phyloP scores from a whole-genome alignment of 176 grass and related monocot species.

The Rhipidocladum racemiflorum region DNA sequence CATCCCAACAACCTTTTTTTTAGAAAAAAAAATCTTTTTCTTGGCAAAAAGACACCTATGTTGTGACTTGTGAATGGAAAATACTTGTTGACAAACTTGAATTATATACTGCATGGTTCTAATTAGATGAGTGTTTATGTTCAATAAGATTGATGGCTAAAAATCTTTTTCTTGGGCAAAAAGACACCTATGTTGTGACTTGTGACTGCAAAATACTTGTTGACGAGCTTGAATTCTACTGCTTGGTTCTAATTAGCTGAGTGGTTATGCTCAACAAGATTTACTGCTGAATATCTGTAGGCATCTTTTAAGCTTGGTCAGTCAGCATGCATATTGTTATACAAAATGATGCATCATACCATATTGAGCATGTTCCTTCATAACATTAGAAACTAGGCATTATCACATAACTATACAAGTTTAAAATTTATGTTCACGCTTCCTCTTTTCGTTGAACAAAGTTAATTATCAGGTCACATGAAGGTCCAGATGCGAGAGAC shows the following conservation, averaged over 20 bases:
- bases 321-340: background rate
- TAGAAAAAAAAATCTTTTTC: background rate
- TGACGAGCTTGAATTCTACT: background rate
- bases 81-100: background rate
- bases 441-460: conserved; percentile 59
- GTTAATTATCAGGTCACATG: conserved; percentile 99
- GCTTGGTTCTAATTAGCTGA: conserved; percentile 4
- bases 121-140: background rate
- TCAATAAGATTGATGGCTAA: background rate
- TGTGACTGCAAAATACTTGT: background rate
- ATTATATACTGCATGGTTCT: conserved; percentile 8
- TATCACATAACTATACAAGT: background rate
- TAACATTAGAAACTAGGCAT: background rate
- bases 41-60: background rate
- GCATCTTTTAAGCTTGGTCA: background rate
- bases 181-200: background rate
- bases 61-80: background rate
- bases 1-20: background rate
- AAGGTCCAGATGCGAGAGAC: conserved; percentile 93
- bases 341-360: background rate
- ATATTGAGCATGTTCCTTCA: background rate
- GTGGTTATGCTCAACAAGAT: background rate
- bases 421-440: conserved; percentile 26
- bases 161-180: background rate
- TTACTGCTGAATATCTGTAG: background rate